These are phyloP conservation scores for Pseudoturritis turrita DNA, from an alignment of 345 rosid genomes.

Conservation along the genomic window DNA sequence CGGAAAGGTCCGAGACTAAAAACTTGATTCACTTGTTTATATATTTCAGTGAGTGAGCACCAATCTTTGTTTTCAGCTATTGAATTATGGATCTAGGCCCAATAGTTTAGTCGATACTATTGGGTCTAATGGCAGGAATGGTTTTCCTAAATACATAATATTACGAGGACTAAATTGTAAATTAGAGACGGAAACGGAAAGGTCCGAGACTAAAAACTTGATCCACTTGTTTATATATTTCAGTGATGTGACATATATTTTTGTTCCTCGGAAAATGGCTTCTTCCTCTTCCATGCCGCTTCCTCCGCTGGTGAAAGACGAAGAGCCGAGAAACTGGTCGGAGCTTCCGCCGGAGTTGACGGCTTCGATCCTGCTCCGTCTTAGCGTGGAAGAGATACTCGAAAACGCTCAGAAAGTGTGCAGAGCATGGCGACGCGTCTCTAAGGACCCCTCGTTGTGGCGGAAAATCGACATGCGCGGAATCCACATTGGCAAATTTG, in stretches of 20 bases:
- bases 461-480: constrained; percentile 40
- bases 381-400: constrained; percentile 34
- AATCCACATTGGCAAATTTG: too few relatives aligned
- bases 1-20: neutral
- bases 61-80: too few relatives aligned
- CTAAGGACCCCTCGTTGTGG: constrained; percentile 48
- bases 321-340: constrained; percentile 32
- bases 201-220: neutral
- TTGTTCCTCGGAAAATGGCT: neutral
- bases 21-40: too few relatives aligned
- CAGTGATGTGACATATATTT: too few relatives aligned
- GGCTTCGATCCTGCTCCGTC: constrained; percentile 31
- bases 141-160: too few relatives aligned
- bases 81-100: too few relatives aligned
- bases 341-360: constrained; percentile 45
- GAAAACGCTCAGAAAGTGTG: constrained; percentile 43
- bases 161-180: neutral
- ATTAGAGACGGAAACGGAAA: neutral
- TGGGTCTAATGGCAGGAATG: too few relatives aligned
- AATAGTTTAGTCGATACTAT: too few relatives aligned
- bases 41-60: too few relatives aligned
- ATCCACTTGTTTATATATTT: neutral
- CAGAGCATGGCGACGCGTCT: constrained; percentile 39
- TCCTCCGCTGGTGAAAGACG: neutral
- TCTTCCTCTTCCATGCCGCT: neutral